A percentile compares a stretch with the other conserved stretches of the same genome.
These are phyloP conservation scores for Phytophthora agathidicida DNA, from an alignment of 352 stramenopile genomes.

Conservation along the genomic window DNA sequence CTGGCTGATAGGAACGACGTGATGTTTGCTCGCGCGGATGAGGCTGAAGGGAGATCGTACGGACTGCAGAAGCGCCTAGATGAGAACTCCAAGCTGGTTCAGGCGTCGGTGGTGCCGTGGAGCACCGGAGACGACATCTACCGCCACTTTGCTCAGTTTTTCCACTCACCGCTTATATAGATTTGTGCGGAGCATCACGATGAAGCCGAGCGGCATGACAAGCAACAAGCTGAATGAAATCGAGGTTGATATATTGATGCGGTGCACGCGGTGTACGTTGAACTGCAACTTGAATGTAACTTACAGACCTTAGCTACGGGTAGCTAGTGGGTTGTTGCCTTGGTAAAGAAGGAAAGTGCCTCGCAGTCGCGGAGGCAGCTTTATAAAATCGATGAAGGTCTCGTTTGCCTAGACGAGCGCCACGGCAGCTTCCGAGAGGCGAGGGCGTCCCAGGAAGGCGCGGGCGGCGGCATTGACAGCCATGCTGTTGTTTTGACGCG, in stretches of 20 bases:
- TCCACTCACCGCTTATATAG: conserved; percentile 13
- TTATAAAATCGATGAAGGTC: conserved; percentile 28
- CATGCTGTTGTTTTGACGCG: conserved; percentile 31
- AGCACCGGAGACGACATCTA: conserved; percentile 69
- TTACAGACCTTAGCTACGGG: conserved; percentile 6
- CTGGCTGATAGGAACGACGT: conserved; percentile 46
- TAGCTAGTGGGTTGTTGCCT: conserved; percentile 6
- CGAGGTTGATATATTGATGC: conserved; percentile 7
- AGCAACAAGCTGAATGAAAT: too few species aligned
- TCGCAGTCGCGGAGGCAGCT: conserved; percentile 5
- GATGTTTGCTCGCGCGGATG: conserved; percentile 67
- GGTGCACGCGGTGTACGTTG: not conserved
- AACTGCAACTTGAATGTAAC: too few species aligned
- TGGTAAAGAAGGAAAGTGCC: conserved; percentile 5
- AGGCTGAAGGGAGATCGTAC: conserved; percentile 52
- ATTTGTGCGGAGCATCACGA: too few species aligned
- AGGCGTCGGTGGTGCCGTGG: conserved; percentile 62
- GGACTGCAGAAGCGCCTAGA: conserved; percentile 63
- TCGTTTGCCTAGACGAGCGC: conserved; percentile 25
- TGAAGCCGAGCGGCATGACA: too few species aligned
- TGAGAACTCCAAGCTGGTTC: conserved; percentile 35
- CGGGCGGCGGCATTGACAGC: conserved; percentile 29
- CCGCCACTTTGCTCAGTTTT: conserved; percentile 46
- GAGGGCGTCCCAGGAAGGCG: conserved; percentile 32
- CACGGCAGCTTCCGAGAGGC: conserved; percentile 30